Conservation (phyloP, 345 rosid genomes). For the Aurinia saxatilis region DNA sequence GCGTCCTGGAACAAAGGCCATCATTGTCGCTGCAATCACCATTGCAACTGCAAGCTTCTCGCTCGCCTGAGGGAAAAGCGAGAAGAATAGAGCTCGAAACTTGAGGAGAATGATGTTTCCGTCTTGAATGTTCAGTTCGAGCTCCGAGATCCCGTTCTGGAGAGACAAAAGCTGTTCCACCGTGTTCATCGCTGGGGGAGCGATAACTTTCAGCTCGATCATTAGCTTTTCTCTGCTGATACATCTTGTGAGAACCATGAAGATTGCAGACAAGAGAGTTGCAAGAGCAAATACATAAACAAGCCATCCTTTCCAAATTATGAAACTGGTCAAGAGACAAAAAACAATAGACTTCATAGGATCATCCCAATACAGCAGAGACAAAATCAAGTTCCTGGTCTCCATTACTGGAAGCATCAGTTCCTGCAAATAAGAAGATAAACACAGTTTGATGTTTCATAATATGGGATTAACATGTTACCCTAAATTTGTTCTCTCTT, state of each 20-base stretch:
- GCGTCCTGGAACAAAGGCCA: slow-evolving; percentile 52
- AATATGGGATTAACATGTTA: not conserved
- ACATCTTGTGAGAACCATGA: slow-evolving; percentile 59
- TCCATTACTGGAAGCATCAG: slow-evolving; percentile 66
- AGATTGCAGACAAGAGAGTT: slow-evolving; percentile 44
- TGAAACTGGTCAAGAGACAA: slow-evolving; percentile 50
- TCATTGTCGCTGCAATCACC: slow-evolving; percentile 36
- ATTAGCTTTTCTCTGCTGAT: slow-evolving; percentile 46
- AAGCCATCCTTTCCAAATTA: slow-evolving; percentile 78
- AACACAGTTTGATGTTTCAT: not conserved
- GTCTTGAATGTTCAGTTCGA: slow-evolving; percentile 74
- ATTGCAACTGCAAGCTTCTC: slow-evolving; percentile 61
- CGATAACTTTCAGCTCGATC: slow-evolving; percentile 57
- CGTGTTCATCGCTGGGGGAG: slow-evolving; percentile 84
- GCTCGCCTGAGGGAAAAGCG: slow-evolving; percentile 88
- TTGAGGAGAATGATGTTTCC: slow-evolving; percentile 80
- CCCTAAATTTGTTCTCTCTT: not conserved
- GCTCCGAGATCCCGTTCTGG: slow-evolving; percentile 74
- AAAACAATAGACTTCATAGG: slow-evolving; percentile 59
- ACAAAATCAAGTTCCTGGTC: slow-evolving; percentile 49
- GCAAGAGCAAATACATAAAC: slow-evolving; percentile 48
- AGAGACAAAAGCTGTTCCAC: slow-evolving; percentile 97
- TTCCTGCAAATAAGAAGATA: slow-evolving; percentile 49
- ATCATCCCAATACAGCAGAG: slow-evolving; percentile 70
- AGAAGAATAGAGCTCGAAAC: slow-evolving; percentile 66